These are phyloP conservation scores for Apiotrichum gamsii DNA, from an alignment of 1,284 basidiomycete genomes.

Conservation along the genomic window DNA sequence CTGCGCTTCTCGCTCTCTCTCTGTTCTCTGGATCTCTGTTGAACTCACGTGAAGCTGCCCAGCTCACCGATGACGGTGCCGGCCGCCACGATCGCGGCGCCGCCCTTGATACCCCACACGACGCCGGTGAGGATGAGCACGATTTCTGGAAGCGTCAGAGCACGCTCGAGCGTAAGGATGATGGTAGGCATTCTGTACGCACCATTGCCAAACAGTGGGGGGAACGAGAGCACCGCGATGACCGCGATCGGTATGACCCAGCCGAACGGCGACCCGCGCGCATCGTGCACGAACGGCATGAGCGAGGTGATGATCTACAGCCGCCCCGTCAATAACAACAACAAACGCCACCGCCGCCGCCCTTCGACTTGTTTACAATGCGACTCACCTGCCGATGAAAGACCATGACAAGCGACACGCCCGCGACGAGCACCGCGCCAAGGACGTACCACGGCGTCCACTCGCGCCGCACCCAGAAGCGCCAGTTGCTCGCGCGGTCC, in stretches of 20 bases:
- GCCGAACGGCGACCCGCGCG: constrained; percentile 23
- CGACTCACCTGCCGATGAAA: constrained; percentile 29
- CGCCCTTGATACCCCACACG: constrained; percentile 45
- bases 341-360: no score
- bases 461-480: constrained; percentile 29
- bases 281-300: constrained; percentile 21
- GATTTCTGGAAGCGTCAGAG: constrained; percentile 20
- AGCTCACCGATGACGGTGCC: constrained; percentile 43
- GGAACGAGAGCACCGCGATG: constrained; percentile 46
- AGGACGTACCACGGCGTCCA: constrained; percentile 26
- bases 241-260: constrained; percentile 40
- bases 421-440: constrained; percentile 16
- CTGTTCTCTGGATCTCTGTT: background rate
- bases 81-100: constrained; percentile 36
- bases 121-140: constrained; percentile 40
- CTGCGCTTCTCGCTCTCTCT: no score
- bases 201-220: constrained; percentile 45
- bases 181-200: no score
- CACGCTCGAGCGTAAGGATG: no score
- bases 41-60: constrained; percentile 29
- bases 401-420: constrained; percentile 24
- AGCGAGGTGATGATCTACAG: constrained; percentile 30
- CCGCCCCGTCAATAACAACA: background rate
- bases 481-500: constrained; percentile 21
- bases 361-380: background rate